These are phyloP conservation scores for Alternaria triticimaculans DNA, from an alignment of 2,329 filamentous ascomycete species.

Conservation along the genomic window DNA sequence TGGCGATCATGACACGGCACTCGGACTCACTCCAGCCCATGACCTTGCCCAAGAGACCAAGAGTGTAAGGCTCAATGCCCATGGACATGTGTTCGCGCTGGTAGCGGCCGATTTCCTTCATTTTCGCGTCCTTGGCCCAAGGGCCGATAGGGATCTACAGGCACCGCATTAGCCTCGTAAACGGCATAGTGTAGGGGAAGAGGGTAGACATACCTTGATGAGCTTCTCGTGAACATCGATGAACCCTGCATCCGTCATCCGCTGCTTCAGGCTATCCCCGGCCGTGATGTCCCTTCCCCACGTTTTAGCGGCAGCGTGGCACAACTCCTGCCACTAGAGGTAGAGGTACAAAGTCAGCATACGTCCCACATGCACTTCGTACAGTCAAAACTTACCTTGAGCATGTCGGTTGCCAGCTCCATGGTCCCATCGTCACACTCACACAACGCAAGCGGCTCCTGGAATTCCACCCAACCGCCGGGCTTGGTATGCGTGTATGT, in stretches of 20 bases:
- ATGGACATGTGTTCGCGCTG: conserved; percentile 45
- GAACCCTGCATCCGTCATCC: conserved; percentile 41
- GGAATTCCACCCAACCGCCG: conserved; percentile 47
- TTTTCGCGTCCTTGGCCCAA: conserved; percentile 57
- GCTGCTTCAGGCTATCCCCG: conserved; percentile 31
- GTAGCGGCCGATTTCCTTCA: conserved; percentile 58
- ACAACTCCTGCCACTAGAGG: conserved; percentile 37
- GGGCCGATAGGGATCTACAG: conserved; percentile 42
- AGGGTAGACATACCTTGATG: conserved; percentile 34
- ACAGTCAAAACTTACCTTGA: background rate
- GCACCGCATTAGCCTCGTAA: conserved; percentile 3
- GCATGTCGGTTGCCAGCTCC: conserved; percentile 27
- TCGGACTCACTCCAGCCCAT: conserved; percentile 45
- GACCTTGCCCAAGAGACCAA: conserved; percentile 45
- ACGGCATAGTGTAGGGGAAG: background rate
- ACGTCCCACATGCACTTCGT: background rate
- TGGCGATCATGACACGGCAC: conserved; percentile 43
- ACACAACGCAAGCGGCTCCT: conserved; percentile 43
- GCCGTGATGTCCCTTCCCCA: conserved; percentile 39
- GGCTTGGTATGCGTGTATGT: conserved; percentile 36
- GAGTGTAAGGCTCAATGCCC: conserved; percentile 46
- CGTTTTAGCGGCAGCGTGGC: conserved; percentile 33
- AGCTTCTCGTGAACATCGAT: conserved; percentile 43
- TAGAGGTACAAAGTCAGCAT: background rate
- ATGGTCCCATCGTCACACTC: conserved; percentile 43